These are phyloP conservation scores for Eucommia ulmoides DNA, from an alignment of 257 asterid genomes.

Conservation along the genomic window DNA sequence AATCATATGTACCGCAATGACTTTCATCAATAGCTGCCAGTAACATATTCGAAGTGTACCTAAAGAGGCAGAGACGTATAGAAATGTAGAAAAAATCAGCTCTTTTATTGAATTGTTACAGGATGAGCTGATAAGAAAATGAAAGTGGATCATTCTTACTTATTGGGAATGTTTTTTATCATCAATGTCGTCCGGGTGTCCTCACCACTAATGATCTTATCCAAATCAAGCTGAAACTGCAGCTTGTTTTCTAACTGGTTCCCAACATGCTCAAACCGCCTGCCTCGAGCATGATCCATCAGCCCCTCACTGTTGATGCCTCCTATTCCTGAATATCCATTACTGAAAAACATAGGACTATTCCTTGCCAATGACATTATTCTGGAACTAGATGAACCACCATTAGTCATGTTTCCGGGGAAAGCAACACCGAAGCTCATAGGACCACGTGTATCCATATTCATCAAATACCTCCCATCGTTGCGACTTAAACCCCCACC, in stretches of 20 bases:
- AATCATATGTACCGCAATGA: too few species aligned
- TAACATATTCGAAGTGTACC: too few species aligned
- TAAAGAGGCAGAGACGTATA: too few species aligned
- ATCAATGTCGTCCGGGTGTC: slow-evolving; percentile 87
- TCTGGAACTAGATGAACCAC: slow-evolving; percentile 57
- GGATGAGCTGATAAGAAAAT: slow-evolving; percentile 5
- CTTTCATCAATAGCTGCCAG: too few species aligned
- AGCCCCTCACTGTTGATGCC: slow-evolving; percentile 32
- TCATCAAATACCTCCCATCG: slow-evolving; percentile 33
- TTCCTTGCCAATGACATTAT: slow-evolving; percentile 56
- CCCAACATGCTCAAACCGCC: slow-evolving; percentile 50
- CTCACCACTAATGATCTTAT: slow-evolving; percentile 62
- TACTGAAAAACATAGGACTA: slow-evolving; percentile 51
- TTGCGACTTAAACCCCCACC: slow-evolving; percentile 29
- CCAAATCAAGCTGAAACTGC: slow-evolving; percentile 87
- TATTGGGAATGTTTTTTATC: slow-evolving; percentile 96
- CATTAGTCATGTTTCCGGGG: slow-evolving; percentile 46
- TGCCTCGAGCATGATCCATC: slow-evolving; percentile 56
- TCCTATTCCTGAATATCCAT: slow-evolving; percentile 59
- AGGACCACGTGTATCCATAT: slow-evolving; percentile 34
- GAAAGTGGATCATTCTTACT: slow-evolving; percentile 44
- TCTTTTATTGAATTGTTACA: too few species aligned
- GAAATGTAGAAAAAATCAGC: too few species aligned
- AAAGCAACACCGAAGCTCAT: slow-evolving; percentile 54
- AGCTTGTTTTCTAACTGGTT: slow-evolving; percentile 62